Evolutionary conservation across 169 alveolate species (phyloP).

Genomic region (Plasmodium cynomolgi): DNA sequence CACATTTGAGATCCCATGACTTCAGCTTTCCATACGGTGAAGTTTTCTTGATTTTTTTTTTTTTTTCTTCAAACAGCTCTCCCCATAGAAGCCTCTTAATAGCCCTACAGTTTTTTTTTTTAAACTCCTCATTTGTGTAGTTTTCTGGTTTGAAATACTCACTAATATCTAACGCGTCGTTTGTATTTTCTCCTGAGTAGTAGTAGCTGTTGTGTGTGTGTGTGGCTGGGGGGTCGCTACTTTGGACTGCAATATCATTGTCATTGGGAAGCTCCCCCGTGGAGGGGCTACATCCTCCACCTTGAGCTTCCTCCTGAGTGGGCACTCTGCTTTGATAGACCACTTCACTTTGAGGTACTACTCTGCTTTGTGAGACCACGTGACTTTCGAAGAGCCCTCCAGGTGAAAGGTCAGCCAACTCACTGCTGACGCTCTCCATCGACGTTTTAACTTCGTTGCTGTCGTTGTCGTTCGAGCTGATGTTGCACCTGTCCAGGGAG

Average conservation of each 20-base stretch:
- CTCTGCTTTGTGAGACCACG: not conserved
- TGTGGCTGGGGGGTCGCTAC: not conserved
- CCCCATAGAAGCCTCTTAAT: slow-evolving; percentile 80
- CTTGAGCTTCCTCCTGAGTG: not conserved
- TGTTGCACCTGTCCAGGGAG: not conserved
- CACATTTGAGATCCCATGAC: slow-evolving; percentile 89
- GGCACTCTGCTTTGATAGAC: not conserved
- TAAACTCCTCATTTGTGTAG: slow-evolving; percentile 55
- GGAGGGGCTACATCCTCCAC: not conserved
- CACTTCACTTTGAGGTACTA: not conserved
- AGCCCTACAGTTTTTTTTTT: slow-evolving; percentile 75
- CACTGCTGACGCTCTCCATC: slow-evolving; percentile 36
- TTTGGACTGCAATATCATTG: not conserved
- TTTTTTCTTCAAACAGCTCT: slow-evolving; percentile 86
- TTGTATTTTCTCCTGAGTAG: not conserved
- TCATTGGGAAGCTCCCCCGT: not conserved
- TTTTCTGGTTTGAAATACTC: slow-evolving; percentile 68
- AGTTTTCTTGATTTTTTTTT: slow-evolving; percentile 81
- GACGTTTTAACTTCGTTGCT: slow-evolving; percentile 46
- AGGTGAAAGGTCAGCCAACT: not conserved
- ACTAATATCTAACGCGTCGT: not conserved
- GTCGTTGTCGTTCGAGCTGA: slow-evolving; percentile 7
- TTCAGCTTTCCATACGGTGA: slow-evolving; percentile 89
- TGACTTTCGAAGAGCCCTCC: not conserved
- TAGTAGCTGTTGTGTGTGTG: not conserved